These are phyloP conservation scores for Schizochytrium sp. DNA, from an alignment of 108 stramenopile species.

Conservation along the genomic window DNA sequence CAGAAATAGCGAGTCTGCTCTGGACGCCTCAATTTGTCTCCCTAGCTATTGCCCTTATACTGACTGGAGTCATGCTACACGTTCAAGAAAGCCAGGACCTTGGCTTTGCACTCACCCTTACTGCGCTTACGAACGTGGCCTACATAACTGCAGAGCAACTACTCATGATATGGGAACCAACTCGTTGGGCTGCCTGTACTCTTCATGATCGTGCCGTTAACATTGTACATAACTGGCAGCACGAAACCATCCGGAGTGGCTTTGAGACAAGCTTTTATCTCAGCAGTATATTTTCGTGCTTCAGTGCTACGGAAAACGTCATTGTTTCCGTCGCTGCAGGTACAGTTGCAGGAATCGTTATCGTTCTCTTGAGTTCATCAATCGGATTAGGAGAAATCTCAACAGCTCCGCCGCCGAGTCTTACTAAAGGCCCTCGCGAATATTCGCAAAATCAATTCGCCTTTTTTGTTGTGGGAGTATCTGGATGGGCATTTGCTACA, in stretches of 20 bases:
- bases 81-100: conserved; percentile 51
- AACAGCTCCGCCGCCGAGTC: background rate
- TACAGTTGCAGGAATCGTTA: conserved; percentile 9
- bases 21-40: conserved; percentile 55
- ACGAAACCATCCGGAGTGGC: conserved; percentile 43
- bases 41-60: background rate
- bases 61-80: background rate
- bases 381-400: background rate
- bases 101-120: conserved; percentile 16
- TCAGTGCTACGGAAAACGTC: background rate
- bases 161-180: conserved; percentile 50
- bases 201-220: conserved; percentile 44
- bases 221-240: conserved; percentile 22
- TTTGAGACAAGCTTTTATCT: conserved; percentile 56
- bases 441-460: background rate
- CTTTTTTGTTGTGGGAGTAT: conserved; percentile 3
- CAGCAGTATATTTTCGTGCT: conserved; percentile 53
- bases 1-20: background rate
- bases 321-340: background rate
- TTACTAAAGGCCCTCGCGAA: background rate
- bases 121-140: conserved; percentile 42
- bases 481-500: conserved; percentile 19
- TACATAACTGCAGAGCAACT: conserved; percentile 60
- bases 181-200: conserved; percentile 33
- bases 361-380: conserved; percentile 21